Evolutionary conservation across 352 stramenopile species (phyloP), one percentile per base, ranked within the genome.

Genomic region (Phytophthora pistaciae): DNA sequence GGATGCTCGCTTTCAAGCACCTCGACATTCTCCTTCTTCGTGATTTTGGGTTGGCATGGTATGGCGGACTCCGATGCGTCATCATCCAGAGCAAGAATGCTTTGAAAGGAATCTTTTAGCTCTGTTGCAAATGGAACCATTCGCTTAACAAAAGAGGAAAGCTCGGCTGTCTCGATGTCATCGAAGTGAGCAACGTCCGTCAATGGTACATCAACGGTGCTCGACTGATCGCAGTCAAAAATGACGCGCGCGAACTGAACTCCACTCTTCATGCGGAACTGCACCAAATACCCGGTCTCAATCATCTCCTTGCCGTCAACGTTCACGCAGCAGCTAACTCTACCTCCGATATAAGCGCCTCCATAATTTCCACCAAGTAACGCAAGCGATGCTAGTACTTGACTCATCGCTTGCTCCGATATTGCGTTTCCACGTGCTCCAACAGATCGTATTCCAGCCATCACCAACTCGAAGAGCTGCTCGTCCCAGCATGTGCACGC

Each of bases 1-100:
- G 88, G 88, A 49, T 95, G 88, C 33, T 94, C 79, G 40, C 82
- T 94, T 74, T 95, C 88, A 1, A 95, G 56, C 7, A 95, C 84
- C 42, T 95, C 86, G 1, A 90, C 79, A 49, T 86, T 91, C 61
- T 93, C 85, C 56, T 92, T 92, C 29, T 83, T 75, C 9, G 71
- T 82, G 14, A 82, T 42, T 57, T 85, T 91, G 3, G 84, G 63
- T 48, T 88, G 80, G 68, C 80, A 87, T 23, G 36, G 60, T 6
- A 23, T 40, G 14, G 61, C 25, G 5, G 66, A 40, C n/a, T 49
- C 25, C 0, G 63, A 36, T 5, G 54, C 16, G 18, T 55, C 50
- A 5, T 55, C 49, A 18, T 74, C 48, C 11, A 87, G 20, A 44
- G 71, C 38, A 23, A 88, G 54, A 16, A 87, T 46, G 5, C 49